Evolutionary conservation across 192 early-diverging fungal genomes (phyloP).

Genomic region (Coemansia sp.): DNA sequence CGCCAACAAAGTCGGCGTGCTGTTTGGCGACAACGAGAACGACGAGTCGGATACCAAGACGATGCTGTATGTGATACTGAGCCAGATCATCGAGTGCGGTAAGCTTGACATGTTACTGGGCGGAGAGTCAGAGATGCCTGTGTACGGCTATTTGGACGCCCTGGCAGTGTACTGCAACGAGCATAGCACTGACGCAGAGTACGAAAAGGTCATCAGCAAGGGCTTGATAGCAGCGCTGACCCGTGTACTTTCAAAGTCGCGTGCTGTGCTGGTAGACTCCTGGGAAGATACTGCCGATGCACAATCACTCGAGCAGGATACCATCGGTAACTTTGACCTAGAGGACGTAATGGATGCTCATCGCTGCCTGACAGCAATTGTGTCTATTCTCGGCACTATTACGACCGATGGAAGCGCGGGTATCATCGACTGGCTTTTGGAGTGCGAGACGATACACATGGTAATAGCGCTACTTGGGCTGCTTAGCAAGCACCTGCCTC

Average conservation of each 20-base stretch:
- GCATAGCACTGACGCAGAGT: not conserved
- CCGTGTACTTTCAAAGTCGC: not conserved
- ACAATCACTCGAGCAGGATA: not conserved
- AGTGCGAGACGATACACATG: conserved; percentile 12
- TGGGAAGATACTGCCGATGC: conserved; percentile 15
- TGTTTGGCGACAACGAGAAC: conserved; percentile 38
- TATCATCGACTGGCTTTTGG: conserved; percentile 12
- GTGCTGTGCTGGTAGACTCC: conserved; percentile 6
- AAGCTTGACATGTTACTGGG: conserved; percentile 19
- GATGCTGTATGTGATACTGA: conserved; percentile 32
- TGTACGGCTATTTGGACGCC: conserved; percentile 31
- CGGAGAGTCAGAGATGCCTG: not conserved
- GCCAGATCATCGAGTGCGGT: conserved; percentile 18
- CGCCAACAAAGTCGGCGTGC: conserved; percentile 23
- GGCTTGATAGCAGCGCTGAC: conserved; percentile 8
- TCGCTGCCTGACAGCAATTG: conserved; percentile 17
- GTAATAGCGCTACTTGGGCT: conserved; percentile 33
- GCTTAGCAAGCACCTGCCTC: conserved; percentile 36
- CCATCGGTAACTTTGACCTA: conserved; percentile 10
- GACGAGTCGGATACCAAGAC: conserved; percentile 38
- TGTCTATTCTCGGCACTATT: conserved; percentile 24
- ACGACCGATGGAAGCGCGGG: conserved; percentile 18
- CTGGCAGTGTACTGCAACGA: conserved; percentile 48
- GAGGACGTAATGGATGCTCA: conserved; percentile 21
- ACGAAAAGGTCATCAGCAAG: not conserved